Percentiles rank a stretch among this genome's conserved stretches.
Evolutionary conservation across 2,329 filamentous ascomycete species (phyloP).

Genomic region (Ascochyta koolunga): DNA sequence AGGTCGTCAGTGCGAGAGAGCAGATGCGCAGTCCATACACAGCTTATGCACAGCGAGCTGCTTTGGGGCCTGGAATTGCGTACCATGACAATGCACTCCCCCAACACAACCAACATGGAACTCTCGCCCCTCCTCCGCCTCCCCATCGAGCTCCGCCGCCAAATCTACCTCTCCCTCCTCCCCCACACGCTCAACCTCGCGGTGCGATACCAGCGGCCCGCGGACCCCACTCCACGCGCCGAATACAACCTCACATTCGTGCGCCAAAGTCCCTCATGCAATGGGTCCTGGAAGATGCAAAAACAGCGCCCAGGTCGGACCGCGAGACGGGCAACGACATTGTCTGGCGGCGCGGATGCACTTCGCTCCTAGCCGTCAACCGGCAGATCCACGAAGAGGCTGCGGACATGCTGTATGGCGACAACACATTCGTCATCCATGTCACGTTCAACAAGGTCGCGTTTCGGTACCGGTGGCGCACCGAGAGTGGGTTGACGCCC

Average conservation of each 20-base stretch:
- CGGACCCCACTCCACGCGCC: slow-evolving; percentile 22
- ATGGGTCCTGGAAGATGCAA: slow-evolving; percentile 39
- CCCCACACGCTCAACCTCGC: slow-evolving; percentile 48
- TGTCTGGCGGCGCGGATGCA: slow-evolving; percentile 54
- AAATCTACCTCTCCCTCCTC: slow-evolving; percentile 51
- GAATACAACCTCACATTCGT: slow-evolving; percentile 43
- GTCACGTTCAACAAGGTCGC: slow-evolving; percentile 52
- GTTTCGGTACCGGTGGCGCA: slow-evolving; percentile 53
- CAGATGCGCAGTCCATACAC: not conserved
- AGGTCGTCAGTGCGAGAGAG: slow-evolving; percentile 19
- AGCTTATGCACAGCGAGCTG: not conserved
- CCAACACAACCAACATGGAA: not conserved
- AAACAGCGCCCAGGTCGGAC: slow-evolving; percentile 29
- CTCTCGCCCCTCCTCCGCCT: slow-evolving; percentile 44
- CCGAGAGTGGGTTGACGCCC: slow-evolving; percentile 51
- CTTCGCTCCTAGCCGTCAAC: slow-evolving; percentile 47
- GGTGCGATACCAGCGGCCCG: slow-evolving; percentile 25
- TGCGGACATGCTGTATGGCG: slow-evolving; percentile 54
- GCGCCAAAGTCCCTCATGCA: slow-evolving; percentile 26
- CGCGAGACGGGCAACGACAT: slow-evolving; percentile 41
- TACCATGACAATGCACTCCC: slow-evolving; percentile 19
- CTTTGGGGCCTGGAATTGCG: not conserved
- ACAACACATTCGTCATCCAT: slow-evolving; percentile 54
- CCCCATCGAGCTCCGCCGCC: slow-evolving; percentile 53
- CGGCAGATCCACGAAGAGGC: slow-evolving; percentile 54